phyloP scores from a whole-genome alignment of 768 basidiomycete species.

The Boletales sp. region DNA sequence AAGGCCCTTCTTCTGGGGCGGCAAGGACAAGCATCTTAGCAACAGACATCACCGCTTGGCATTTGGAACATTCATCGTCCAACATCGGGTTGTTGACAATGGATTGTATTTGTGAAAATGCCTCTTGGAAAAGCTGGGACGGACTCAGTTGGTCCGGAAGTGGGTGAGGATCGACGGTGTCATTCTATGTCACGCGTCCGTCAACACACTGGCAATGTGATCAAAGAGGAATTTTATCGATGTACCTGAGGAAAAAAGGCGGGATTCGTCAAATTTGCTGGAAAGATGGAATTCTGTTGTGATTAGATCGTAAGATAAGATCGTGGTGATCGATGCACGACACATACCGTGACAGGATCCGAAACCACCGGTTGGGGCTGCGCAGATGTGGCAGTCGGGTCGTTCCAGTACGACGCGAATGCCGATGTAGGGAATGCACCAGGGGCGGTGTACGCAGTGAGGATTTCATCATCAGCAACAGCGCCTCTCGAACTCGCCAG shows the following conservation, averaged over 20 bases:
- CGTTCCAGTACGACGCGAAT: slow-evolving; percentile 62
- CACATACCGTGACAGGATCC: slow-evolving; percentile 57
- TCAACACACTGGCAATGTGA: neutral
- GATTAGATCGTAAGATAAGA: neutral
- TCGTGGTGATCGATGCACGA: neutral
- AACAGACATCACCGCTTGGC: slow-evolving; percentile 37
- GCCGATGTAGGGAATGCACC: slow-evolving; percentile 61
- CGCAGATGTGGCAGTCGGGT: slow-evolving; percentile 61
- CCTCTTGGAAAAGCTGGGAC: slow-evolving; percentile 35
- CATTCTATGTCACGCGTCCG: slow-evolving; percentile 27
- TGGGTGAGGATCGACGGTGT: slow-evolving; percentile 43
- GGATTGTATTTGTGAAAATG: slow-evolving; percentile 38
- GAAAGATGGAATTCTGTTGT: slow-evolving; percentile 44
- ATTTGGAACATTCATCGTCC: slow-evolving; percentile 36
- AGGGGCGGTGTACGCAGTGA: slow-evolving; percentile 52
- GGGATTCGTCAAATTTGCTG: slow-evolving; percentile 57
- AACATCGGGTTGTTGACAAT: slow-evolving; percentile 37
- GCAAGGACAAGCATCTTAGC: slow-evolving; percentile 43
- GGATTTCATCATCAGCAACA: slow-evolving; percentile 8
- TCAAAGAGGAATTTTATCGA: neutral
- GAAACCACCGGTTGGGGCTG: slow-evolving; percentile 72
- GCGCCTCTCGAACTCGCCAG: slow-evolving; percentile 2
- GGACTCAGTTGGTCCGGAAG: slow-evolving; percentile 37
- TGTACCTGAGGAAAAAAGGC: slow-evolving; percentile 48
- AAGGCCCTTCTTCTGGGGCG: slow-evolving; percentile 40